Percentiles rank a stretch among this genome's conserved stretches.
These are phyloP conservation scores for Apiotrichum akiyoshidainum DNA, from an alignment of 1,284 basidiomycete genomes.

Conservation along the genomic window DNA sequence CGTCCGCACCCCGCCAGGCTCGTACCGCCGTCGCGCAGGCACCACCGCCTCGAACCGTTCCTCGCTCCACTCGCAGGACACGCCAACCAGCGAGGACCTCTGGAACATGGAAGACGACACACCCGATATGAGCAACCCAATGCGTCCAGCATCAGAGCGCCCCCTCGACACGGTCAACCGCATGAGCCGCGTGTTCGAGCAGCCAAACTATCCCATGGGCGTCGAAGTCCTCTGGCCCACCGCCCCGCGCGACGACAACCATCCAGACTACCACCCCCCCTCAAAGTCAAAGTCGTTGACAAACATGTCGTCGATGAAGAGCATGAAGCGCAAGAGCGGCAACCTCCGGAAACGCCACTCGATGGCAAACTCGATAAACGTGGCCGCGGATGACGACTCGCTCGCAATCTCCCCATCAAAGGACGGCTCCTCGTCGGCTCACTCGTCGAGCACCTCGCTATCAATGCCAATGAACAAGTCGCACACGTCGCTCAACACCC, in stretches of 20 bases:
- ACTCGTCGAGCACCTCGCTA: slow-evolving; percentile 43
- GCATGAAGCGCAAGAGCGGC: slow-evolving; percentile 15
- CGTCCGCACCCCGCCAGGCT: slow-evolving; percentile 2
- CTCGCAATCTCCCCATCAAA: slow-evolving; percentile 5
- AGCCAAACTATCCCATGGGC: slow-evolving; percentile 24
- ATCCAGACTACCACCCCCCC: slow-evolving; percentile 17
- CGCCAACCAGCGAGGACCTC: slow-evolving; percentile 40
- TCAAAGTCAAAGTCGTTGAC: slow-evolving; percentile 38
- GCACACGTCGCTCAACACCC: slow-evolving; percentile 22
- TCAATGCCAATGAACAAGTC: slow-evolving; percentile 42
- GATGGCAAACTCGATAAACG: too few relatives aligned
- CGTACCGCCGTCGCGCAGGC: slow-evolving; percentile 15
- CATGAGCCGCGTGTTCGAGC: slow-evolving; percentile 33
- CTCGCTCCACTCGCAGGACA: slow-evolving; percentile 28
- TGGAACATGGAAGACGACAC: slow-evolving; percentile 38
- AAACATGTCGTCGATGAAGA: slow-evolving; percentile 23
- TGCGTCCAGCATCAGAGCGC: slow-evolving; percentile 37
- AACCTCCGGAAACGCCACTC: slow-evolving; percentile 21
- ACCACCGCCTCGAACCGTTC: slow-evolving; percentile 32
- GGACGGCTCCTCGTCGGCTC: slow-evolving; percentile 32
- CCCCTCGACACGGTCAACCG: slow-evolving; percentile 47
- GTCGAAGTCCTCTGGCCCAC: slow-evolving; percentile 30
- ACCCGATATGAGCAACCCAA: slow-evolving; percentile 49
- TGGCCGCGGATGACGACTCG: not conserved
- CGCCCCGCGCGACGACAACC: slow-evolving; percentile 22